A percentile compares a stretch with the other conserved stretches of the same genome.
phyloP scores from a whole-genome alignment of 202 grass and related monocot genomes.

The Tripidium arundinaceum region DNA sequence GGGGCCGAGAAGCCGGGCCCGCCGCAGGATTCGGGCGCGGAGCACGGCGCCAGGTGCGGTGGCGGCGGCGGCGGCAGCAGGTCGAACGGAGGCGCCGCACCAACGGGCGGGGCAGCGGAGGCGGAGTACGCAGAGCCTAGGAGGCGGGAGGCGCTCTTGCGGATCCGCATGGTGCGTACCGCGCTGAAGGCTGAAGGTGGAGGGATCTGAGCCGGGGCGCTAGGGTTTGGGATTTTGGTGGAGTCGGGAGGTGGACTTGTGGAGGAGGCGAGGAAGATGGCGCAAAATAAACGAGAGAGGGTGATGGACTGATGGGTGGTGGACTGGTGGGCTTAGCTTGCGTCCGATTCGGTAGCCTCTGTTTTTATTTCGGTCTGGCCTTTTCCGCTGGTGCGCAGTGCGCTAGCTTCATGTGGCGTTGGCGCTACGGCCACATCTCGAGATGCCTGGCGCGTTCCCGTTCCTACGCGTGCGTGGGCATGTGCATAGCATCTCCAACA shows the following conservation, averaged over 20 bases:
- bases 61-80: neutral
- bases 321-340: neutral
- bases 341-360: neutral
- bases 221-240: slow-evolving; percentile 43
- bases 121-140: slow-evolving; percentile 20
- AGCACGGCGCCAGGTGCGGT: neutral
- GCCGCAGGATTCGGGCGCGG: neutral
- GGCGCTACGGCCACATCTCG: neutral
- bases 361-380: neutral
- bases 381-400: neutral
- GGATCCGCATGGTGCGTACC: slow-evolving; percentile 44
- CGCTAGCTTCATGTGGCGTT: neutral
- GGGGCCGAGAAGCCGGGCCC: neutral
- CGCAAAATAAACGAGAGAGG: neutral
- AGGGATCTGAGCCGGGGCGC: slow-evolving; percentile 12
- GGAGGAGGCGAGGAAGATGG: neutral
- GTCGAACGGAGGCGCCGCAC: neutral
- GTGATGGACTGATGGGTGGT: neutral
- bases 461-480: neutral
- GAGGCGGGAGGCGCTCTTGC: slow-evolving; percentile 37
- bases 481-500: neutral
- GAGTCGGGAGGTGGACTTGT: neutral
- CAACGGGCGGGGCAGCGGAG: neutral
- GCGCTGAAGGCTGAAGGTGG: neutral
- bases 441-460: neutral